Conservation (phyloP, 2,329 filamentous ascomycete genomes). For the Ophiocordyceps camponoti-leonardi region DNA sequence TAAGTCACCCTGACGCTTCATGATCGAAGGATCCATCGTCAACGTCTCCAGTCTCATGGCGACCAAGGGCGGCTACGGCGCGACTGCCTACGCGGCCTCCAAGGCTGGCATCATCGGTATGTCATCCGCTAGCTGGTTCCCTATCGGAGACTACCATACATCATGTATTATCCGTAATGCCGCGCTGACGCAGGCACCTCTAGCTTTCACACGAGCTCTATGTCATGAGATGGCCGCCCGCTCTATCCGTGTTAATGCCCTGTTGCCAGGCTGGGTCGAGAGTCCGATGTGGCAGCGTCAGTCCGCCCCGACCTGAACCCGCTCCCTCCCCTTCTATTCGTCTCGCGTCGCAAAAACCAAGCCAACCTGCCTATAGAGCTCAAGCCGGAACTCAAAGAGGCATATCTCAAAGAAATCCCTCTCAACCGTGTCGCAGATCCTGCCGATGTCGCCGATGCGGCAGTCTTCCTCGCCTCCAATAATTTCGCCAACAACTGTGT, state of each 20-base stretch:
- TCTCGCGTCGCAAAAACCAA: slow-evolving; percentile 3
- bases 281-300: slow-evolving; percentile 64
- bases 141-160: slow-evolving; percentile 1
- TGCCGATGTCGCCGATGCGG: slow-evolving; percentile 67
- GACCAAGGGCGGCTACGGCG: slow-evolving; percentile 48
- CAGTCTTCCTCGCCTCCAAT: slow-evolving; percentile 60
- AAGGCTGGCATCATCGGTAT: slow-evolving; percentile 64
- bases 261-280: slow-evolving; percentile 69
- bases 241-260: slow-evolving; percentile 59
- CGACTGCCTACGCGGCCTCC: slow-evolving; percentile 57
- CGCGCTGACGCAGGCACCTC: slow-evolving; percentile 3
- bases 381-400: slow-evolving; percentile 18
- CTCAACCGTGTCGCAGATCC: slow-evolving; percentile 45
- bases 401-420: slow-evolving; percentile 38
- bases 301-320: slow-evolving; percentile 8
- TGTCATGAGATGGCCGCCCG: slow-evolving; percentile 42
- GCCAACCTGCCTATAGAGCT: slow-evolving; percentile 21
- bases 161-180: slow-evolving; percentile 1
- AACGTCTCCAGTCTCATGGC: slow-evolving; percentile 69
- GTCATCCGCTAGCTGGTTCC: background rate
- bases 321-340: background rate
- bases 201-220: slow-evolving; percentile 52
- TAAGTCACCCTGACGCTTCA: background rate
- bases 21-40: slow-evolving; percentile 46
- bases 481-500: slow-evolving; percentile 76